Conservation (phyloP, 805 yeast species). For the Kazachstania kunashirensis region DNA sequence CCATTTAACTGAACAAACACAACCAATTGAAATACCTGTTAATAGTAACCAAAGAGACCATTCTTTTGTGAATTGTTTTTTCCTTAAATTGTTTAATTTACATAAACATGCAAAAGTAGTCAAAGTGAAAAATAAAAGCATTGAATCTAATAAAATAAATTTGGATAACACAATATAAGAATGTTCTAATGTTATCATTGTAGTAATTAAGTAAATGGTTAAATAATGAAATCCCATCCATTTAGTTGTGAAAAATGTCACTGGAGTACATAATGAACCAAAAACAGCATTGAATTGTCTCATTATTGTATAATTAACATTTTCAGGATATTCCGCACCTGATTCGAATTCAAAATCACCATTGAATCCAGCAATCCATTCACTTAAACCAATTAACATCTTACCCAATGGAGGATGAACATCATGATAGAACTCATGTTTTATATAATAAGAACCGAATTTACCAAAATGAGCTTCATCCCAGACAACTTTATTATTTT, state of each 20-base stretch:
- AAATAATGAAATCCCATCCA: conserved; percentile 62
- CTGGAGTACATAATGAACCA: conserved; percentile 75
- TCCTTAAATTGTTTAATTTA: conserved; percentile 54
- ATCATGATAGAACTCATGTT: conserved; percentile 86
- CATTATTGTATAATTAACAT: conserved; percentile 74
- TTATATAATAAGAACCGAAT: conserved; percentile 84
- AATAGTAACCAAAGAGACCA: conserved; percentile 62
- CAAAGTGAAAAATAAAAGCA: conserved; percentile 80
- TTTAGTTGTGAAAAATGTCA: conserved; percentile 75
- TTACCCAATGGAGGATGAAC: conserved; percentile 97
- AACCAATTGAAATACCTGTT: conserved; percentile 64
- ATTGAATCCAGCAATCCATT: conserved; percentile 75
- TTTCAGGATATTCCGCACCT: conserved; percentile 65
- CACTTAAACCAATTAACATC: conserved; percentile 81
- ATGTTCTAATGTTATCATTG: conserved; percentile 74
- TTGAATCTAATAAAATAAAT: conserved; percentile 85
- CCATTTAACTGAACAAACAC: conserved; percentile 81
- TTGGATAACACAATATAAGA: conserved; percentile 79
- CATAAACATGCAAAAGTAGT: conserved; percentile 68
- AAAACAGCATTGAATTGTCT: conserved; percentile 79
- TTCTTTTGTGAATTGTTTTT: conserved; percentile 48
- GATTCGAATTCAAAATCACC: conserved; percentile 87
- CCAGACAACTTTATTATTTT: conserved; percentile 78
- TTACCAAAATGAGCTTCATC: conserved; percentile 98
- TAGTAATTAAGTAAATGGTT: conserved; percentile 67